These are phyloP conservation scores for Mycena alexandri DNA, from an alignment of 768 basidiomycete genomes.

Conservation along the genomic window DNA sequence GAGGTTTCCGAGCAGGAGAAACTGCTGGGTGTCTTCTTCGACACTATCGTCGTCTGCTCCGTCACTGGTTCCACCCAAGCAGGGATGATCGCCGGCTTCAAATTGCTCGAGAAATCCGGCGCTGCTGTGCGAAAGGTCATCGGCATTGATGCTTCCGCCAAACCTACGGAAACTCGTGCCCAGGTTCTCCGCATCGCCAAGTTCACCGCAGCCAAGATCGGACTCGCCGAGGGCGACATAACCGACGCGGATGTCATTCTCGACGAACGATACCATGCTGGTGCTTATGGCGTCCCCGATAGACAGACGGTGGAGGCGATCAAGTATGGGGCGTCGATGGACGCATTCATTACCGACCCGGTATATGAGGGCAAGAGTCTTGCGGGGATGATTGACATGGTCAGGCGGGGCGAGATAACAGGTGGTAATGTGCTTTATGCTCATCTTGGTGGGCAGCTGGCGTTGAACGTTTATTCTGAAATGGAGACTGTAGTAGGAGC, in stretches of 20 bases:
- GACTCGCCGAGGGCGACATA: conserved; percentile 37
- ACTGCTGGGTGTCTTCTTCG: conserved; percentile 41
- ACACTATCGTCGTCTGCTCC: conserved; percentile 41
- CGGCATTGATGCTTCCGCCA: conserved; percentile 43
- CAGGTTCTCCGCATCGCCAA: conserved; percentile 40
- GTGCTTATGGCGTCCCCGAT: conserved; percentile 43
- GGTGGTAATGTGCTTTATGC: conserved; percentile 40
- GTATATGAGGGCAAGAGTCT: conserved; percentile 45
- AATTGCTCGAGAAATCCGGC: conserved; percentile 35
- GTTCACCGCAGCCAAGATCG: conserved; percentile 37
- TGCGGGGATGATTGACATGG: conserved; percentile 43
- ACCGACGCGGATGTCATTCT: conserved; percentile 40
- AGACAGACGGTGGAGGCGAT: conserved; percentile 42
- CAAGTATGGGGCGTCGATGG: conserved; percentile 41
- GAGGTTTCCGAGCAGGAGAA: conserved; percentile 41
- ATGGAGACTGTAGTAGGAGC: conserved; percentile 33
- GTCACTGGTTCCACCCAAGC: conserved; percentile 42
- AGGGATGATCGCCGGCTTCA: conserved; percentile 44
- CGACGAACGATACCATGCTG: conserved; percentile 43
- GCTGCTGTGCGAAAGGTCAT: conserved; percentile 33
- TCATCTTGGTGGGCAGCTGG: conserved; percentile 42
- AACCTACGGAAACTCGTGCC: conserved; percentile 38
- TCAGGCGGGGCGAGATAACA: conserved; percentile 35
- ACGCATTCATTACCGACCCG: conserved; percentile 45
- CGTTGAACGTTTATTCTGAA: conserved; percentile 38